Base-by-base conservation (phyloP, 192 early-diverging fungal genomes). In the Coemansia sp. region DNA sequence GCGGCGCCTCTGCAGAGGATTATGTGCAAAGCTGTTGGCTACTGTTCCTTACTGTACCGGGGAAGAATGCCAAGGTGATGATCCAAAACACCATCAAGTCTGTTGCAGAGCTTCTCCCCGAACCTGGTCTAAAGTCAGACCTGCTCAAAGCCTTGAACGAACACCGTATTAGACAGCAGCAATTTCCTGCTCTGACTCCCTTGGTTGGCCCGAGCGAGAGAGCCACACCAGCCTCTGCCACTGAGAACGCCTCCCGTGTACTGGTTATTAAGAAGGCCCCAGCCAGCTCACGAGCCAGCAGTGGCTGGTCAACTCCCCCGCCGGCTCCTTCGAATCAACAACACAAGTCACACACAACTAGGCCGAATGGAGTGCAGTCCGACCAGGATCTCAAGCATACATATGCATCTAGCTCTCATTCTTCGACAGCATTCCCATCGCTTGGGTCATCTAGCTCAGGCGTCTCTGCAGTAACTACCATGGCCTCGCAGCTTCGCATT, bases 1-100 rank as follows among this genome's bases (percentile, higher is more conserved):
- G 35, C 18, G 31, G 59, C 28, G 56, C 70, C 26, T 36, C 65
- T 3, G 72, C 77, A 0, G 60, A 36, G 2, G 77, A 80, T n/a
- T 80, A 80, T 46, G 67, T 80, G 9, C 60, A 75, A 24, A 75
- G 64, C 67, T 75, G 73, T 62, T 80, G 77, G 77, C 72, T 74
- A 2, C 43, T 80, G 28, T 80, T 80, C 59, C 69, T 80, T 6
- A 80, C 77, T 0, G 77, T 75, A 10, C 77, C 77, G 1, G 73
- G 69, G 5, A 80, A 71, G 40, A 75, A 80, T 31, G 72, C 77
- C 26, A 80, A 80, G 62, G 77, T 67, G 48, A 80, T 80, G 73
- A 74, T 80, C 58, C 67, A 75, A 48, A 80, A 71, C 28, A 75
- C 73, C n/a, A 63, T 80, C 20, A 66, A 63, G 33, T 33, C 71